Evolutionary conservation across 768 basidiomycete species (phyloP), one percentile per base, ranked within the genome.

Genomic region (Naganishia kalamii): DNA sequence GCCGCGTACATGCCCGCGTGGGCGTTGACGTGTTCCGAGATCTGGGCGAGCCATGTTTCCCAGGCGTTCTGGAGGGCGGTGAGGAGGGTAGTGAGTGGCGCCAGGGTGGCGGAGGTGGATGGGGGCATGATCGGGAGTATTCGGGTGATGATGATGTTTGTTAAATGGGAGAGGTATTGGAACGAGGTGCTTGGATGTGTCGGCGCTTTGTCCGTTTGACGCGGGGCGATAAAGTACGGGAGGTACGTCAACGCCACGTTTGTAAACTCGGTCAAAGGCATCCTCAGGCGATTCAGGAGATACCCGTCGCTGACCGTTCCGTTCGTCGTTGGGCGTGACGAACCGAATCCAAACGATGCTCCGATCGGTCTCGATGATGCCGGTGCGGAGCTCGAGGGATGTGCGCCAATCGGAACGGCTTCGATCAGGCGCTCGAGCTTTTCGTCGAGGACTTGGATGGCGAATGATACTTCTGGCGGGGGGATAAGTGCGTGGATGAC

Each of bases 121-220:
- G n/a, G 21, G 2, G 54, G 54, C 1, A 57, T n/a, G 13, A 57
- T 11, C 1, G 54, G 54, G n/a, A 57, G 30, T 13, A 57, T 25
- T 10, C 54, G 54, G 13, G n/a, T 35, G 21, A 40, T 57, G 54
- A 57, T 17, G 19, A 57, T 33, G n/a, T 33, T 21, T 4, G 54
- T 57, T 10, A 57, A 35, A 35, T 57, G 54, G 2, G 54, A 57
- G 23, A 57, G 37, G 23, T 57, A 57, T 15, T 57, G 54, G 21
- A 57, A 57, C 4, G 54, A 37, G 33, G 40, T 57, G 32, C 54
- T 57, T 21, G 54, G 54, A 57, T 57, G 54, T 25, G 54, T 35
- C 15, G 33, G 21, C 10, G 54, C 7, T 15, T 8, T 13, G 17
- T 11, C 51, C 35, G 4, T 8, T 23, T 1, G 12, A 40, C 23